Base-by-base conservation (phyloP, 345 rosid genomes). In the Brassica carinata region DNA sequence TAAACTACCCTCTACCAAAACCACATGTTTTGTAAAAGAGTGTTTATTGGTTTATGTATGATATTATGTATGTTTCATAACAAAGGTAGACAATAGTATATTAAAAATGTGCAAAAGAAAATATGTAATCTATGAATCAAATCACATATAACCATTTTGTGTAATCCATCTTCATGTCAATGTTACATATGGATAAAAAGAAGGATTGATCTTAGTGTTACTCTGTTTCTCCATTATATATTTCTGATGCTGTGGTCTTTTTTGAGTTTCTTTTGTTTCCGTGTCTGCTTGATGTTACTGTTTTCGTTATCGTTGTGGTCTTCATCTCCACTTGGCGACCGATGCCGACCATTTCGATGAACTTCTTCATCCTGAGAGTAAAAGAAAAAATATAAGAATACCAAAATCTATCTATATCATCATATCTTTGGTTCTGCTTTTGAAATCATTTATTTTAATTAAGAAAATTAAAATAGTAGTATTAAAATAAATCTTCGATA, bases 331-430 rank as follows among this genome's bases (percentile, higher is more conserved):
- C 36, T 34, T 23, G 40, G 66, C 2, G 66, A 67, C 17, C 78
- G 57, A 53, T 65, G 57, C 38, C 73, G 29, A 76, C 38, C 40
- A 59, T 17, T 67, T 40, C 59, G 40, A 14, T 67, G 67, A 58
- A 57, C 43, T 23, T 55, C 67, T 34, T 67, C 58, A 57, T 23
- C 73, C 79, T 76, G 9, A 13, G 69, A 64, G n/a, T 7, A 64
- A 4, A 64, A n/a, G 18, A 31, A 30, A 14, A 14, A 2, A 14
- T 64, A 31, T 64, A 10, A 15, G 14, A 30, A 23, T 1, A 8
- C 17, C 64, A 53, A 53, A 43, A 7, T 26, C 7, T 10, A 43
- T 23, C 19, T 26, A 23, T 23, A 30, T 64, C 68, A 30, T 64
- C 58, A 51, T n/a, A 63, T 31, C 40, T 64, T 11, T 7, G 8